Evolutionary conservation across 768 basidiomycete species (phyloP), one percentile per base, ranked within the genome.

Genomic region (Calocera viscosa): DNA sequence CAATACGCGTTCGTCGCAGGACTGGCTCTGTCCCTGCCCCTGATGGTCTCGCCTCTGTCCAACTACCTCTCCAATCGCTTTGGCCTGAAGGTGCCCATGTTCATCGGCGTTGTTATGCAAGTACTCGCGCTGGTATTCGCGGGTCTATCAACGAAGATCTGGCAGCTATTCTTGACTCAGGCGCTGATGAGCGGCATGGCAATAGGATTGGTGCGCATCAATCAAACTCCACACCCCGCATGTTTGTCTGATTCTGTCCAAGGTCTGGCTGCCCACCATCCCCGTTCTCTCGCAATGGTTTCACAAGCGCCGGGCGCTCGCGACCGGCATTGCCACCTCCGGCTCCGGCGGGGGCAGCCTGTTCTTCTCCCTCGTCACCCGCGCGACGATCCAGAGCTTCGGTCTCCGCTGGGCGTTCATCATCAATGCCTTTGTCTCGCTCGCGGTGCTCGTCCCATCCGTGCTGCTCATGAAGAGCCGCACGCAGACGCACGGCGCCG

Each of bases 391-490:
- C 68, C 70, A 75, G 71, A 64, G 65, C 68, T 41, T 73, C 66
- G 34, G 71, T 49, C 41, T 70, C 49, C 35, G 72, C 72, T 64
- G 72, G 73, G 65, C 76, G 67, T 69, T 72, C 72, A 38, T 76
- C 72, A 73, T 76, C 69, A 77, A 77, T 64, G 76, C 74, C 2
- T 65, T 73, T 2, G 72, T 75, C 30, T 73, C 73, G 19, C 63
- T 69, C 10, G 72, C 68, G 0, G 72, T 73, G 33, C 67, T 75
- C 8, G 49, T 75, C 22, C 76, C 76, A 14, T 68, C 69, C 22
- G 66, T 75, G 0, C 12, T 74, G 11, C 68, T 77, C 19, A 26
- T 76, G n/a, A 70, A 70, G 49, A 72, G 71, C 14, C 68, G 76
- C 35, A 69, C 72, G 49, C 72, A 73, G 49, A 69, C 72, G 1